A percentile compares a stretch with the other conserved stretches of the same genome.
phyloP scores from a whole-genome alignment of 2,329 filamentous ascomycete species.

The Fusarium sororula region DNA sequence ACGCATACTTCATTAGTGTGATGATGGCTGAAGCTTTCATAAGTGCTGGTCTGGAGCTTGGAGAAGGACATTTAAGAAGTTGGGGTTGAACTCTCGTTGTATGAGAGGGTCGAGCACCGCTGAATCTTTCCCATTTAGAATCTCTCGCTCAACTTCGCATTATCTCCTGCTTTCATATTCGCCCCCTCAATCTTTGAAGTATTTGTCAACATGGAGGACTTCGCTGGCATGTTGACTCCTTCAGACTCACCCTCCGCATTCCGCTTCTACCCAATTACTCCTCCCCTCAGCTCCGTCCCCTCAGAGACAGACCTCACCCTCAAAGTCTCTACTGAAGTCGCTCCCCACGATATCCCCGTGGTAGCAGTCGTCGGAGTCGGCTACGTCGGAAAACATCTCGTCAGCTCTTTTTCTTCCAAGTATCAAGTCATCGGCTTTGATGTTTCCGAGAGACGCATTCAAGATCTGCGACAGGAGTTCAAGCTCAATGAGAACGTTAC shows the following conservation, averaged over 20 bases:
- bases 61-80: neutral
- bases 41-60: neutral
- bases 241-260: neutral
- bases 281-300: neutral
- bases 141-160: neutral
- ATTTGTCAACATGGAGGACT: neutral
- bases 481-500: neutral
- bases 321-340: neutral
- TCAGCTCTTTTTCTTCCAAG: neutral
- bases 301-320: neutral
- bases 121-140: fast-evolving
- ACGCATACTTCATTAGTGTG: neutral
- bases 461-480: neutral
- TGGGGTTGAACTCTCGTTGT: neutral
- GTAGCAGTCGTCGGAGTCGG: neutral
- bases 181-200: fast-evolving
- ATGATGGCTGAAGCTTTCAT: neutral
- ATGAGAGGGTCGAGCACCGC: neutral
- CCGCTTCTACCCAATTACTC: neutral
- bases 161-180: neutral
- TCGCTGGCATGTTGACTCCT: neutral
- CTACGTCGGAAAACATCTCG: neutral
- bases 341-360: neutral
- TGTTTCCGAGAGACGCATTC: neutral
- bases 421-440: neutral